Evolutionary conservation across 176 grass and related monocot genomes (phyloP).

Genomic region (Eleusine coracana): DNA sequence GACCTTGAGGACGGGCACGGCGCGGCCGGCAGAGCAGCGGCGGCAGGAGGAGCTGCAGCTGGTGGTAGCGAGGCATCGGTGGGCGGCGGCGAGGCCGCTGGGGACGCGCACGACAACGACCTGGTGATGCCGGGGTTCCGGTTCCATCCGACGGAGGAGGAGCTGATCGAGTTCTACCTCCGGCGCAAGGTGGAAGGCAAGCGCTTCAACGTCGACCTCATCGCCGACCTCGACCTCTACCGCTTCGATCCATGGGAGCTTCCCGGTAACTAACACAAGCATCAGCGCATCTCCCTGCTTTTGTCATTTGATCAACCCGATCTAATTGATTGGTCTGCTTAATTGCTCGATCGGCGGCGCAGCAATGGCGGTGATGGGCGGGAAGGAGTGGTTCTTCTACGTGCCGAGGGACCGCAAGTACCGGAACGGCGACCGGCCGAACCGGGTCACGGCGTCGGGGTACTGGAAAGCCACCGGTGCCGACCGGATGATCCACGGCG

Average conservation of each 20-base stretch:
- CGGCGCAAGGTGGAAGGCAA: slow-evolving; percentile 86
- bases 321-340: neutral
- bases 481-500: slow-evolving; percentile 75
- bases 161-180: slow-evolving; percentile 96
- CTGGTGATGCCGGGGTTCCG: slow-evolving; percentile 88
- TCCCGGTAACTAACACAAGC: slow-evolving; percentile 48
- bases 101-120: slow-evolving; percentile 61
- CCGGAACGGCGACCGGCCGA: slow-evolving; percentile 93
- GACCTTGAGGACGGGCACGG: slow-evolving; percentile 40
- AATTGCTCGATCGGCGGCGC: neutral
- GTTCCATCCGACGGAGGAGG: slow-evolving; percentile 97
- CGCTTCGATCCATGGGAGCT: slow-evolving; percentile 89
- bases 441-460: slow-evolving; percentile 93
- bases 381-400: slow-evolving; percentile 99
- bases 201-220: slow-evolving; percentile 92
- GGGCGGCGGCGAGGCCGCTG: slow-evolving; percentile 1
- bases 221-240: slow-evolving; percentile 91
- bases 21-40: neutral
- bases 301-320: neutral
- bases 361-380: slow-evolving; percentile 94
- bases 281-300: neutral
- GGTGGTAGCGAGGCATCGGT: neutral
- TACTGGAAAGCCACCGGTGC: slow-evolving; percentile 99
- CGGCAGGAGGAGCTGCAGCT: slow-evolving; percentile 4
- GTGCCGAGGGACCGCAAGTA: slow-evolving; percentile 95